These are phyloP conservation scores for Boletus tylopilopsis DNA, from an alignment of 768 basidiomycete genomes.

Conservation along the genomic window DNA sequence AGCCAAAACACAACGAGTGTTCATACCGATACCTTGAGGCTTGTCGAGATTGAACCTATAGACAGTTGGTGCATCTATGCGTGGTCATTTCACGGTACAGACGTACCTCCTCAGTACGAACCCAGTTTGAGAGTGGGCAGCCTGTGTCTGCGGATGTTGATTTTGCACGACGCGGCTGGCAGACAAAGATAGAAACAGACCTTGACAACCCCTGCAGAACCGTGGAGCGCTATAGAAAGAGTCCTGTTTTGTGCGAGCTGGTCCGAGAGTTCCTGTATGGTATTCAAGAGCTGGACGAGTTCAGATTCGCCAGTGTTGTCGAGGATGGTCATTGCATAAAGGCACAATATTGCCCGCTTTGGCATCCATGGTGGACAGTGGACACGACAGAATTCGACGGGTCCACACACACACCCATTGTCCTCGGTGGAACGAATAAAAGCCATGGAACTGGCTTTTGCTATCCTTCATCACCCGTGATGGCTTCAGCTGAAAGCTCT, in stretches of 20 bases:
- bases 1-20: neutral
- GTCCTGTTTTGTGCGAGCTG: conserved; percentile 79
- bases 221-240: conserved; percentile 66
- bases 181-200: conserved; percentile 39
- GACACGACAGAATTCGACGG: neutral
- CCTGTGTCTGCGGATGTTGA: conserved; percentile 58
- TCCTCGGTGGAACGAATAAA: conserved; percentile 15
- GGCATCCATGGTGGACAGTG: neutral
- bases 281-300: conserved; percentile 56
- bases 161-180: neutral
- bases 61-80: neutral
- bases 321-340: conserved; percentile 50
- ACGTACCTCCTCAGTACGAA: conserved; percentile 82
- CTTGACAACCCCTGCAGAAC: conserved; percentile 75
- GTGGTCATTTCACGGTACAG: neutral
- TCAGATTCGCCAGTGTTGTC: conserved; percentile 53
- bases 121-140: conserved; percentile 85
- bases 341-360: conserved; percentile 7
- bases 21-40: conserved; percentile 55
- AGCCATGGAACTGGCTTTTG: neutral
- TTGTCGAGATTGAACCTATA: conserved; percentile 84
- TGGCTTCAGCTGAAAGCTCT: conserved; percentile 8
- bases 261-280: conserved; percentile 78
- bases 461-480: conserved; percentile 9
- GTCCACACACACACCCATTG: conserved; percentile 13